Base-by-base conservation (phyloP, 768 basidiomycete genomes). In the Boletus subcaerulescens region DNA sequence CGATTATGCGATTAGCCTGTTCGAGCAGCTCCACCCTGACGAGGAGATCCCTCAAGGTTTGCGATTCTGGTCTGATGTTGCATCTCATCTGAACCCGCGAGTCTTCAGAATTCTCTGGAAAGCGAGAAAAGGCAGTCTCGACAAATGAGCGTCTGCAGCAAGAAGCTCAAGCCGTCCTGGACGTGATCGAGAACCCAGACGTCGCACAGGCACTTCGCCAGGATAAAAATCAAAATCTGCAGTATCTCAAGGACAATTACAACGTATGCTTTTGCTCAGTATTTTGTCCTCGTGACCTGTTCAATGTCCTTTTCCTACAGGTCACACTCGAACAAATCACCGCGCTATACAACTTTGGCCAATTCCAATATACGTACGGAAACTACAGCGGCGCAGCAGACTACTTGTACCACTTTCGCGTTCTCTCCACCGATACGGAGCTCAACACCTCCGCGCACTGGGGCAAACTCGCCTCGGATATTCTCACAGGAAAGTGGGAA, bases 341-440 rank as follows among this genome's bases (percentile, higher is more conserved):
- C 41, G 91, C 91, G 1, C 78, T 99, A 10, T 98, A 99, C 79
- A 93, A 94, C 75, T 98, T 96, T 74, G 97, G 97, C 50, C 90
- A 98, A 68, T 98, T 95, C 77, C 95, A 97, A 75, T 99, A 93
- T 75, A 91, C 96, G n/a, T 92, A 92, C 71, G 97, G 97, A 42
- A 93, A 93, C 73, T 99, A 99, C 78, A 88, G 86, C 64, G 91
- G 91, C 46, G 94, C 97, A 15, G 94, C 95, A 45, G 93, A 98
- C 73, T 98, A 97, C 76, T 80, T 99, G 52, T 98, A 98, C 79
- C 96, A 98, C 70, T 99, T 98, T 81, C 92, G 95, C 52, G 89
- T 98, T 22, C 86, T 99, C 57, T 96, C 95, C 45, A 97, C 94
- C 53, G 92, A 96, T 70, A 80, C 81, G 53, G 90, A 95, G 48